A percentile compares a stretch with the other conserved stretches of the same genome.
Conservation (phyloP, 352 stramenopile genomes). For the Globisporangium nagaii region DNA sequence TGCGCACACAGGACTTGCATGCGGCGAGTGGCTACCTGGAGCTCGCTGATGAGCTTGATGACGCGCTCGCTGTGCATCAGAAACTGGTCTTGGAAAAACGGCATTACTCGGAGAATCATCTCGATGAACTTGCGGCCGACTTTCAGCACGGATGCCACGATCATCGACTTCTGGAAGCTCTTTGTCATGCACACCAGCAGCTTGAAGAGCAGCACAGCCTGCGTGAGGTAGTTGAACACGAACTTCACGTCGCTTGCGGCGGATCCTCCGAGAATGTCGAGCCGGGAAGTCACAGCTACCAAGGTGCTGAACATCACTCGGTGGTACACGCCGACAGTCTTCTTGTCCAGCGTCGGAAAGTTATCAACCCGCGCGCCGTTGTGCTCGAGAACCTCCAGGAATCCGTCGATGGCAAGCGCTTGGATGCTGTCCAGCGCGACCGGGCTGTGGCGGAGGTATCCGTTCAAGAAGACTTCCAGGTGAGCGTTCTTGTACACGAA, state of each 20-base stretch:
- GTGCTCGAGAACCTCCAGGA: conserved; percentile 35
- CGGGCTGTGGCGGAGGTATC: conserved; percentile 31
- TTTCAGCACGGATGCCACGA: conserved; percentile 52
- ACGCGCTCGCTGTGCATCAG: conserved; percentile 34
- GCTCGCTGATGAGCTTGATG: conserved; percentile 43
- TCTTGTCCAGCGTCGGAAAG: conserved; percentile 49
- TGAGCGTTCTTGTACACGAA: conserved; percentile 32
- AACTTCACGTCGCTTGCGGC: conserved; percentile 18
- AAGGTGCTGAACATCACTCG: conserved; percentile 43
- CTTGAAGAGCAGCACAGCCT: conserved; percentile 55
- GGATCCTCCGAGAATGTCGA: conserved; percentile 24
- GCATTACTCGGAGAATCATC: conserved; percentile 41
- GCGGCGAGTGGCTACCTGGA: conserved; percentile 52
- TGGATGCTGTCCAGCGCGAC: conserved; percentile 46
- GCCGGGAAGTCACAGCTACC: conserved; percentile 23
- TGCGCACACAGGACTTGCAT: conserved; percentile 64
- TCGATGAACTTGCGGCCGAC: conserved; percentile 46
- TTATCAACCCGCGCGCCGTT: conserved; percentile 9
- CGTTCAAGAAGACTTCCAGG: conserved; percentile 28
- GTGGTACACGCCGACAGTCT: conserved; percentile 40
- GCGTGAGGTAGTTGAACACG: conserved; percentile 45
- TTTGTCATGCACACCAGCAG: conserved; percentile 55
- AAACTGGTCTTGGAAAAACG: conserved; percentile 52
- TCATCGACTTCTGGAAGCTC: conserved; percentile 42
- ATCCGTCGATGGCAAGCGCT: conserved; percentile 32